A percentile compares a stretch with the other conserved stretches of the same genome.
Evolutionary conservation across 2,329 filamentous ascomycete genomes (phyloP).

Genomic region (Clarireedia paspali): DNA sequence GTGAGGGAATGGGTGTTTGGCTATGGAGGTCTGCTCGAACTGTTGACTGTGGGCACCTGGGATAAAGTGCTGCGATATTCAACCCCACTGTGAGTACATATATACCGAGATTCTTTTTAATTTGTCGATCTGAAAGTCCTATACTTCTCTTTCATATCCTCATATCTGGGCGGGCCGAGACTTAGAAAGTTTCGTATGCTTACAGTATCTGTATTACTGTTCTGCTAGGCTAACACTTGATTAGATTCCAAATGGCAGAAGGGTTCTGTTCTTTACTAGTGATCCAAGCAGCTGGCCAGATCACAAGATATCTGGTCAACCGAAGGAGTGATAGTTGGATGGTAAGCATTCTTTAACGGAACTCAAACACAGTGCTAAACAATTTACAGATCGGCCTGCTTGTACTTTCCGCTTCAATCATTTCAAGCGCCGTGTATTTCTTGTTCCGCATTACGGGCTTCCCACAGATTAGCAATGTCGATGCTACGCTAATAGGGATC

Average conservation of each 20-base stretch:
- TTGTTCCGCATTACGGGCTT: conserved; percentile 92
- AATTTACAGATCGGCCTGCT: conserved; percentile 69
- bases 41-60: conserved; percentile 75
- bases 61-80: conserved; percentile 84
- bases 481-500: conserved; percentile 86
- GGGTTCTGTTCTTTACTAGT: conserved; percentile 95
- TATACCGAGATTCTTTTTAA: too few species aligned
- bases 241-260: conserved; percentile 76
- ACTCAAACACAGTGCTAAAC: conserved; percentile 10
- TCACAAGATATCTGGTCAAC: conserved; percentile 92
- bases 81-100: conserved; percentile 54
- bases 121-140: too few species aligned
- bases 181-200: too few species aligned
- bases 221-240: background rate
- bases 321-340: conserved; percentile 92
- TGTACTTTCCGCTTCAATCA: conserved; percentile 80
- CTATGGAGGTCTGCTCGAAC: conserved; percentile 74
- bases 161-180: too few species aligned
- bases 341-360: conserved; percentile 45
- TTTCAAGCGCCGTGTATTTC: conserved; percentile 92
- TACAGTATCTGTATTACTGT: background rate
- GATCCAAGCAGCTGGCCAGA: conserved; percentile 90
- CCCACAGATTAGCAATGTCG: conserved; percentile 84
- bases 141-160: too few species aligned
- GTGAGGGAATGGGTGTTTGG: conserved; percentile 84